phyloP scores from a whole-genome alignment of 2,329 filamentous ascomycete genomes.

The Biscogniauxia mediterranea region DNA sequence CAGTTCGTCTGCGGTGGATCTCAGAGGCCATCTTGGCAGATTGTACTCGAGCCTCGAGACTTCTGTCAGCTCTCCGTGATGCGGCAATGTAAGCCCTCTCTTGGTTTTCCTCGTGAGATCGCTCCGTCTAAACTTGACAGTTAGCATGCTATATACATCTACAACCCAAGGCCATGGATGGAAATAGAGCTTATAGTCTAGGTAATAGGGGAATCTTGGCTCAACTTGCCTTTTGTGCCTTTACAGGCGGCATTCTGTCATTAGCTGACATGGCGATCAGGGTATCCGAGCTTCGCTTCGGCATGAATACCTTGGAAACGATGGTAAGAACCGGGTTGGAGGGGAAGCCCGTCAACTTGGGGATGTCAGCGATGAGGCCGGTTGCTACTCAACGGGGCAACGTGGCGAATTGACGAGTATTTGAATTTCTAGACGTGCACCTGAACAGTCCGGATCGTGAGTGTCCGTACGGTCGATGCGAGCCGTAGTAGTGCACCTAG shows the following conservation, averaged over 20 bases:
- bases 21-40: conserved; percentile 86
- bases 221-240: conserved; percentile 32
- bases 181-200: too few species aligned
- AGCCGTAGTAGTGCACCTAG: neutral
- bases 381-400: too few species aligned
- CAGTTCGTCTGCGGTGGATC: conserved; percentile 85
- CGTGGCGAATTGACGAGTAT: too few species aligned
- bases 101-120: conserved; percentile 78
- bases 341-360: too few species aligned
- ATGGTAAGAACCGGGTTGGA: neutral
- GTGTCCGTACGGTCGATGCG: too few species aligned
- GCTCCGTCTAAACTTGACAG: conserved; percentile 55
- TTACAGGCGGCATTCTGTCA: conserved; percentile 33
- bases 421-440: too few species aligned
- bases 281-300: conserved; percentile 38
- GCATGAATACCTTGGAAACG: conserved; percentile 29
- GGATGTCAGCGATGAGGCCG: too few species aligned
- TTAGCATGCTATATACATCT: conserved; percentile 17
- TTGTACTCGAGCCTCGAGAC: conserved; percentile 81
- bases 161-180: too few species aligned
- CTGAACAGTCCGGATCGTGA: too few species aligned
- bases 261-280: conserved; percentile 31
- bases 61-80: conserved; percentile 81
- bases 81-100: conserved; percentile 91
- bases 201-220: neutral